Conservation (phyloP, 768 basidiomycete genomes). For the Obba rivulosa region DNA sequence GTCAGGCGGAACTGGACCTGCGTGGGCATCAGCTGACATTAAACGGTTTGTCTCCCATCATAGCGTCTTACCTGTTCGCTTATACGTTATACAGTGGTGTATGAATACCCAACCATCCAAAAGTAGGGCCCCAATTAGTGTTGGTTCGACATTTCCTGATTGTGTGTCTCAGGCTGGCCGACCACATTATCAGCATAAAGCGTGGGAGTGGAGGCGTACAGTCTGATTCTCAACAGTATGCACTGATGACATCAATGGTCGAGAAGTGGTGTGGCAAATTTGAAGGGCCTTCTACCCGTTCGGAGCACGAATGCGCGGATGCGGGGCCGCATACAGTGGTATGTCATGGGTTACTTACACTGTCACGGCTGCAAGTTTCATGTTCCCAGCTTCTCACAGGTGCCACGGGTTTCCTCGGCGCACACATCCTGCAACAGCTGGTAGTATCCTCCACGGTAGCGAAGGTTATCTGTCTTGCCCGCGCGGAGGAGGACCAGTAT, state of each 20-base stretch:
- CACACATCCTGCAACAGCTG: slow-evolving; percentile 43
- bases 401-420: slow-evolving; percentile 49
- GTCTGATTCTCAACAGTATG: no score
- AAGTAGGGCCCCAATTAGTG: slow-evolving; percentile 22
- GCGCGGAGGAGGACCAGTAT: slow-evolving; percentile 40
- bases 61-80: no score
- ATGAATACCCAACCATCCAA: slow-evolving; percentile 41
- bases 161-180: slow-evolving; percentile 29
- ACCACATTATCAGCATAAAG: slow-evolving; percentile 17
- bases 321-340: no score
- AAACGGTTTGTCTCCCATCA: slow-evolving; percentile 20
- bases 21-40: slow-evolving; percentile 26
- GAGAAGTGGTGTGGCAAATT: no score
- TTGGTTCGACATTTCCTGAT: slow-evolving; percentile 2
- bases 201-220: no score
- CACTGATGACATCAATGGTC: no score
- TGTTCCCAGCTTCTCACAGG: slow-evolving; percentile 39
- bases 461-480: slow-evolving; percentile 45
- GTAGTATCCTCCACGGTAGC: slow-evolving; percentile 30
- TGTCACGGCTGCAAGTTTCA: background rate
- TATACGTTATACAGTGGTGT: slow-evolving; percentile 34
- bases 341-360: no score
- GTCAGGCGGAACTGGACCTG: slow-evolving; percentile 36
- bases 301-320: no score
- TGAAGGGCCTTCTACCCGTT: no score